Percentiles rank a stretch among this genome's conserved stretches.
Evolutionary conservation across 768 basidiomycete genomes (phyloP).

Genomic region (Tricholoma matsutake): DNA sequence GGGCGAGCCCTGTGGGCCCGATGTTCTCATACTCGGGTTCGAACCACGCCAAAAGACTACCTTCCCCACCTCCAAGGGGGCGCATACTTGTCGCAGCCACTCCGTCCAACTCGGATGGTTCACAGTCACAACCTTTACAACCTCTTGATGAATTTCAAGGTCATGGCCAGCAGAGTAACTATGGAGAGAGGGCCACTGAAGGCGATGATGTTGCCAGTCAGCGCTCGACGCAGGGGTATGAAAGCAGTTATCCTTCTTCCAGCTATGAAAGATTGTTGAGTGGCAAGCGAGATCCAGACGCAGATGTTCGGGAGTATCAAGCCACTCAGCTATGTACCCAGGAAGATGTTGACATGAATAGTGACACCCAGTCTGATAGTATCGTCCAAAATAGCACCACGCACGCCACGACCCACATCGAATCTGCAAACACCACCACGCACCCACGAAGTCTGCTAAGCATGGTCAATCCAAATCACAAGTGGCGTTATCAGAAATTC

Average conservation of each 20-base stretch:
- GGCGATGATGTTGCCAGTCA: conserved; percentile 17
- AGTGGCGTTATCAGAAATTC: conserved; percentile 26
- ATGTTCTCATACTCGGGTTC: conserved; percentile 3
- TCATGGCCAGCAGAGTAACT: conserved; percentile 10
- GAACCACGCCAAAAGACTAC: conserved; percentile 4
- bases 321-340: conserved; percentile 37
- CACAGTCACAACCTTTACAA: conserved; percentile 30
- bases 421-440: not conserved
- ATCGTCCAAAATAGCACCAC: not conserved
- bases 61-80: conserved; percentile 13
- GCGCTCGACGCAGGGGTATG: conserved; percentile 27
- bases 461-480: conserved; percentile 25
- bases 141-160: conserved; percentile 22
- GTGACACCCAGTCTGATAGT: not conserved
- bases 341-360: conserved; percentile 18
- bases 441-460: conserved; percentile 19
- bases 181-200: conserved; percentile 12
- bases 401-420: not conserved
- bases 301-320: conserved; percentile 9
- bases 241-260: conserved; percentile 37
- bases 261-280: conserved; percentile 38
- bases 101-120: conserved; percentile 44
- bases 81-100: conserved; percentile 49
- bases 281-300: conserved; percentile 25
- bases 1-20: not conserved